A percentile compares a stretch with the other conserved stretches of the same genome.
These are phyloP conservation scores for Domatiomyces globalis DNA, from an alignment of 2,329 filamentous ascomycete genomes.

Conservation along the genomic window DNA sequence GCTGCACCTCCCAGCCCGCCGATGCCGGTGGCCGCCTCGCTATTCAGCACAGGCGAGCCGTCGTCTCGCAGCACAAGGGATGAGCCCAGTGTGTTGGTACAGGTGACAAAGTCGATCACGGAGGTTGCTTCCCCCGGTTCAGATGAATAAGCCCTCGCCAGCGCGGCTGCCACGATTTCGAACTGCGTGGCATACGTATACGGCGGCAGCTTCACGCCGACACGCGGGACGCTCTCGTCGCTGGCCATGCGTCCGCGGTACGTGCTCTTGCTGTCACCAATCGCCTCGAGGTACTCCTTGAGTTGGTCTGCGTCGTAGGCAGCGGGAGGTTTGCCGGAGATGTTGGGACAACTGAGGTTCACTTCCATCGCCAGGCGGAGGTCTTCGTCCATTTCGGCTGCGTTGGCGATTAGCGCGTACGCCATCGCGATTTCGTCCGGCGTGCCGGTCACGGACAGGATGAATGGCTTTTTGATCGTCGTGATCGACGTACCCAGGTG, in stretches of 20 bases:
- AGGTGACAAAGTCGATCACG: conserved; percentile 47
- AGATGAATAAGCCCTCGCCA: conserved; percentile 24
- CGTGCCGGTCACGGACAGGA: conserved; percentile 57
- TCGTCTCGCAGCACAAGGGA: conserved; percentile 42
- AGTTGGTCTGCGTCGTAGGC: conserved; percentile 48
- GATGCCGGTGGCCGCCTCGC: conserved; percentile 42
- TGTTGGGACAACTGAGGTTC: conserved; percentile 69
- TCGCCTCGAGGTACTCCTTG: conserved; percentile 38
- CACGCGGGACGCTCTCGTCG: conserved; percentile 30
- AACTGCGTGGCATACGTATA: conserved; percentile 61
- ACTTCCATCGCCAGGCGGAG: conserved; percentile 55
- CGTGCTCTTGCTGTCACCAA: conserved; percentile 26
- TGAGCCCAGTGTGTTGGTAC: conserved; percentile 60
- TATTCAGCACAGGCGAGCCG: conserved; percentile 30
- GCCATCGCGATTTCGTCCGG: conserved; percentile 43
- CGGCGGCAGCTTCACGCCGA: conserved; percentile 62
- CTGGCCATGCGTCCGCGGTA: conserved; percentile 14
- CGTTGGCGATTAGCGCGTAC: conserved; percentile 37
- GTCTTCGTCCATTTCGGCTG: conserved; percentile 25
- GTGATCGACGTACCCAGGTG: conserved; percentile 20
- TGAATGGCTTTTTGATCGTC: conserved; percentile 38
- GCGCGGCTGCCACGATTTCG: conserved; percentile 38
- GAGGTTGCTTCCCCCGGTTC: conserved; percentile 12
- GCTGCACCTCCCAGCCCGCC: conserved; percentile 60
- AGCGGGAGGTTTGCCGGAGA: conserved; percentile 52